phyloP scores from a whole-genome alignment of 139 green algal species.

The Asterochloris erici region DNA sequence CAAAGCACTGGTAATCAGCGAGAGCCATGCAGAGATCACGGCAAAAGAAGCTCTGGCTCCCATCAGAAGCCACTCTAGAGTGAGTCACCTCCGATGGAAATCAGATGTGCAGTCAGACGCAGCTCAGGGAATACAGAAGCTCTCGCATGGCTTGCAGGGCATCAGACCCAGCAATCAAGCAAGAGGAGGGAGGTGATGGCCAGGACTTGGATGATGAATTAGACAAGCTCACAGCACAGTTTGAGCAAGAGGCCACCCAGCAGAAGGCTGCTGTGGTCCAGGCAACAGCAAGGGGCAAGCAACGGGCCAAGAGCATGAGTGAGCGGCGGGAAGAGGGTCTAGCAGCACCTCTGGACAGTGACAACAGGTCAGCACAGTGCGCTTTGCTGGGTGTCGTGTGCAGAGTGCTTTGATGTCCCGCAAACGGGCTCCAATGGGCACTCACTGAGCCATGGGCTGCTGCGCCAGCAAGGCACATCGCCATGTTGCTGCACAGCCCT shows the following conservation, averaged over 20 bases:
- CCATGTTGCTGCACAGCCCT: background rate
- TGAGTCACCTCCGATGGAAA: too few species aligned
- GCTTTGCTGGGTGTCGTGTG: background rate
- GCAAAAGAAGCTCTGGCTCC: too few species aligned
- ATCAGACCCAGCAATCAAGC: too few species aligned
- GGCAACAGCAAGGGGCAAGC: background rate
- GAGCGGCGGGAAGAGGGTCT: slow-evolving; percentile 29
- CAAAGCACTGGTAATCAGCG: too few species aligned
- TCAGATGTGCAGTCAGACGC: too few species aligned
- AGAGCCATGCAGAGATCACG: too few species aligned
- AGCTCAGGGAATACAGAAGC: too few species aligned
- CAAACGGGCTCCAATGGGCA: background rate
- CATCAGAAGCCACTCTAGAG: too few species aligned
- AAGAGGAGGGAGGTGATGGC: too few species aligned
- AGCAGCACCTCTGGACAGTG: slow-evolving; percentile 11
- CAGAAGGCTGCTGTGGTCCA: background rate
- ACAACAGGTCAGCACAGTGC: slow-evolving; percentile 35
- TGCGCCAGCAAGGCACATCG: background rate
- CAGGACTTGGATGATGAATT: background rate
- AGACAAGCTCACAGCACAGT: slow-evolving; percentile 13
- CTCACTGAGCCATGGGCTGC: background rate
- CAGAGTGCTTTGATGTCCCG: background rate
- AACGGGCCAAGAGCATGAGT: slow-evolving; percentile 15
- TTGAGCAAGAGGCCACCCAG: slow-evolving; percentile 10
- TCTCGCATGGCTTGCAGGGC: too few species aligned